These are phyloP conservation scores for Phyllosticta ampelicida DNA, from an alignment of 2,329 filamentous ascomycete species.

Conservation along the genomic window DNA sequence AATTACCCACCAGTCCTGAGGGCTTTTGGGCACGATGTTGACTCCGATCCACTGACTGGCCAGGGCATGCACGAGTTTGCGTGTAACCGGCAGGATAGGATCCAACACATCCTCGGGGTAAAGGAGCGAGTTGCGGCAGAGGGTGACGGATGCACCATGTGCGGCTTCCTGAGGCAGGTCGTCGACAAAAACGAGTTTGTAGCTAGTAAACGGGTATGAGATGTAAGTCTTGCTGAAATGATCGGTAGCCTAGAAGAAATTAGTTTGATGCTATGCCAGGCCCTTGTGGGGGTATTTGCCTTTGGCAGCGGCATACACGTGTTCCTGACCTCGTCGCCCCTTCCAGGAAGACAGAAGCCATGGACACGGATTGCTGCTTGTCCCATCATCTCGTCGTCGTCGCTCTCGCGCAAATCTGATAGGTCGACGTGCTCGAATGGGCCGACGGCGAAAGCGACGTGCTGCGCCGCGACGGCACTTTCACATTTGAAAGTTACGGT, in stretches of 20 bases:
- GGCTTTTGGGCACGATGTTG: conserved; percentile 74
- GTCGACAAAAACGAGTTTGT: conserved; percentile 90
- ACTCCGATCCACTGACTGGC: conserved; percentile 93
- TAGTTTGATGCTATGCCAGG: conserved; percentile 17
- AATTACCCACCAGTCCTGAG: conserved; percentile 77
- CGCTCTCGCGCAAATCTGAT: conserved; percentile 76
- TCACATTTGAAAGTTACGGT: conserved; percentile 70
- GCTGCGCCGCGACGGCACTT: conserved; percentile 52
- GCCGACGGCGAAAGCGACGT: conserved; percentile 87
- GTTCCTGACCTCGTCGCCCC: conserved; percentile 71
- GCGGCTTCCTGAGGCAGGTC: conserved; percentile 68
- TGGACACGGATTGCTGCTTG: conserved; percentile 80
- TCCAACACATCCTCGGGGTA: conserved; percentile 81
- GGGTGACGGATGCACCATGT: conserved; percentile 69
- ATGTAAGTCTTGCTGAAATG: conserved; percentile 82
- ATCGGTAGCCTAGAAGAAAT: conserved; percentile 56
- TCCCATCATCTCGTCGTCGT: conserved; percentile 84
- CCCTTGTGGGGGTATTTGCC: conserved; percentile 19
- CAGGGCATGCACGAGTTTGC: conserved; percentile 70
- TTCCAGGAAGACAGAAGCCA: conserved; percentile 80
- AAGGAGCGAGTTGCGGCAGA: conserved; percentile 78
- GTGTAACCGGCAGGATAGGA: conserved; percentile 68
- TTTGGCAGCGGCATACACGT: conserved; percentile 71
- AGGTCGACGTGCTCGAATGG: conserved; percentile 92
- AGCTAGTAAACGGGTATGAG: conserved; percentile 82